Percentiles rank a stretch among this genome's conserved stretches.
phyloP scores from a whole-genome alignment of 768 basidiomycete species.

The Steccherinum ochraceum region DNA sequence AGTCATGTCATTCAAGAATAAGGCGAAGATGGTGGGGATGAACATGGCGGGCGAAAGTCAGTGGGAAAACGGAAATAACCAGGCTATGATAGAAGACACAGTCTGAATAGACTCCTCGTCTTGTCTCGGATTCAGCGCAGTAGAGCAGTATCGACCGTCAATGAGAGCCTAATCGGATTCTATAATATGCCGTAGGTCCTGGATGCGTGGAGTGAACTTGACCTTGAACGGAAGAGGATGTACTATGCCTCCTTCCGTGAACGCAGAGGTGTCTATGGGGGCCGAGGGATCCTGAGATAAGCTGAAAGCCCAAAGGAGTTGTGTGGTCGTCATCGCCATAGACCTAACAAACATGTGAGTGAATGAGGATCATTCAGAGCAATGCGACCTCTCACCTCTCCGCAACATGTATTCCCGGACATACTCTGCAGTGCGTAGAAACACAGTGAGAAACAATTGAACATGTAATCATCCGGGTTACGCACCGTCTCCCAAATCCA shows the following conservation, averaged over 20 bases:
- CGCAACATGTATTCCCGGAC: conserved; percentile 59
- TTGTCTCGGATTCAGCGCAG: no score
- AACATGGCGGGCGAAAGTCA: no score
- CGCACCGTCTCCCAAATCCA: conserved; percentile 31
- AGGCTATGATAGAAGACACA: no score
- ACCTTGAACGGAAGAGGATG: conserved; percentile 60
- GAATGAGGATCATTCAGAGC: background rate
- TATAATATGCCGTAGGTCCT: no score
- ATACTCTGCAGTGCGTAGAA: conserved; percentile 36
- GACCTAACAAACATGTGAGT: conserved; percentile 29
- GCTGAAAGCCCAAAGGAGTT: conserved; percentile 61
- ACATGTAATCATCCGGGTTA: background rate
- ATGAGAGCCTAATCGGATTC: no score
- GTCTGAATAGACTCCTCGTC: no score
- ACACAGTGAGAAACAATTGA: background rate
- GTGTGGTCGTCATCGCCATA: conserved; percentile 57
- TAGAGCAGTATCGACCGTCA: no score
- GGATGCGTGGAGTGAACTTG: no score
- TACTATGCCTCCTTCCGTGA: conserved; percentile 57
- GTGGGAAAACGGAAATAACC: no score
- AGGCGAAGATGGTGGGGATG: no score
- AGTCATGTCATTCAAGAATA: no score
- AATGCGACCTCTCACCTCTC: conserved; percentile 14
- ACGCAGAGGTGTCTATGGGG: conserved; percentile 56
- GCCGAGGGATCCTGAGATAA: conserved; percentile 42